Evolutionary conservation across 148 eudicot species (phyloP).

Genomic region (Polygonum maritimum): DNA sequence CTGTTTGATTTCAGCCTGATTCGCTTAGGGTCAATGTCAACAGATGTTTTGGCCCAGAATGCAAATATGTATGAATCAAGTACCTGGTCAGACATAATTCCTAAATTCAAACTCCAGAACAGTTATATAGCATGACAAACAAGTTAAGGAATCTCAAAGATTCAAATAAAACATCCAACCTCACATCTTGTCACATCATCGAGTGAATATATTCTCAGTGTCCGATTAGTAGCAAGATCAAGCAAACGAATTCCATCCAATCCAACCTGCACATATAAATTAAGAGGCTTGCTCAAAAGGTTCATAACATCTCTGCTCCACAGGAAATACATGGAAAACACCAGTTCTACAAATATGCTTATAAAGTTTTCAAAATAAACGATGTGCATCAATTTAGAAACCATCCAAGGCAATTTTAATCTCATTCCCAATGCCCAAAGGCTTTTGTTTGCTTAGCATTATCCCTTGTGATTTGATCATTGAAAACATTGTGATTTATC

Average conservation of each 20-base stretch:
- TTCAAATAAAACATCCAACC: conserved; percentile 23
- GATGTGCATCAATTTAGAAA: not conserved
- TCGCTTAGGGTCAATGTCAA: conserved; percentile 63
- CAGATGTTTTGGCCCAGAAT: conserved; percentile 78
- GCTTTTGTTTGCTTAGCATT: not conserved
- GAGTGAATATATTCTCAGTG: conserved; percentile 63
- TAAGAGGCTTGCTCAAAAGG: not conserved
- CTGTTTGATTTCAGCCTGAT: conserved; percentile 79
- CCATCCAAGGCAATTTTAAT: not conserved
- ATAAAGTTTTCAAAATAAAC: not conserved
- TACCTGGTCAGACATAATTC: conserved; percentile 29
- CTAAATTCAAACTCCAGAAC: not conserved
- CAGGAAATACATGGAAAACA: not conserved
- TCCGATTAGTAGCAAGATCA: conserved; percentile 73
- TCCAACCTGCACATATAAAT: conserved; percentile 48
- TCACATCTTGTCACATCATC: conserved; percentile 76
- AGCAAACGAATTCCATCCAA: conserved; percentile 84
- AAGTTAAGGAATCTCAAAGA: not conserved
- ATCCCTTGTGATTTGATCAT: not conserved
- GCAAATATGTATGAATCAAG: conserved; percentile 81
- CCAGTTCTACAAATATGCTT: not conserved
- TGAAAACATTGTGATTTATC: not conserved
- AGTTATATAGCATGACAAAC: not conserved
- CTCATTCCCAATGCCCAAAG: not conserved
- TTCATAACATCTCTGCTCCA: not conserved